Percentiles rank a stretch among this genome's conserved stretches.
phyloP scores from a whole-genome alignment of 768 basidiomycete genomes.

The Clathrus columnatus region DNA sequence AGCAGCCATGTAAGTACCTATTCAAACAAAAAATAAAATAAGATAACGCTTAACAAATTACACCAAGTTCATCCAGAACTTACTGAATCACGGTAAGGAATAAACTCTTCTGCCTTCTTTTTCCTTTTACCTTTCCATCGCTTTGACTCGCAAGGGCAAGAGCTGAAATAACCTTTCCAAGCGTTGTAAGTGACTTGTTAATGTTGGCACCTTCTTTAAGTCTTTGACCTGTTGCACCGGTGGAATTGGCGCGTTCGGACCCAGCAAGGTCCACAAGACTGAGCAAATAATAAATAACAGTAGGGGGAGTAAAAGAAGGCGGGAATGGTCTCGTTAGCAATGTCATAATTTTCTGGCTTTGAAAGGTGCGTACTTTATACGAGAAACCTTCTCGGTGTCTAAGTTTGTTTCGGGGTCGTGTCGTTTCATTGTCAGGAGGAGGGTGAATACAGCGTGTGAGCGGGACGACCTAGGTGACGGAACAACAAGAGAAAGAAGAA shows the following conservation, averaged over 20 bases:
- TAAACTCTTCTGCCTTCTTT: constrained; percentile 83
- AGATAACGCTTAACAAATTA: not conserved
- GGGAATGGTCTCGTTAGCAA: not conserved
- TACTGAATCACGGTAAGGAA: constrained; percentile 97
- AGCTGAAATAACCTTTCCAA: constrained; percentile 94
- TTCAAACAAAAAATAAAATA: not conserved
- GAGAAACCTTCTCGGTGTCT: constrained; percentile 97
- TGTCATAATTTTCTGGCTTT: not conserved
- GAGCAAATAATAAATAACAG: constrained; percentile 5
- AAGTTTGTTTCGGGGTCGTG: constrained; percentile 79
- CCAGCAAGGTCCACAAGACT: constrained; percentile 95
- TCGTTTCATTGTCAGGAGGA: constrained; percentile 86
- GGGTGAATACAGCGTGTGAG: constrained; percentile 96
- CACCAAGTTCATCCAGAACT: constrained; percentile 26
- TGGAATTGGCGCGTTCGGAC: constrained; percentile 94
- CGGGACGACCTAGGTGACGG: constrained; percentile 69
- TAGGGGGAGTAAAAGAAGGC: too few species aligned
- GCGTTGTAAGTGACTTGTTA: constrained; percentile 95
- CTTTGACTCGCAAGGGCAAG: constrained; percentile 65
- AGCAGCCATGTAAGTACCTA: constrained; percentile 96
- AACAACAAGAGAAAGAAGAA: not conserved
- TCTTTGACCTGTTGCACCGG: constrained; percentile 92
- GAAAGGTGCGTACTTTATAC: constrained; percentile 60
- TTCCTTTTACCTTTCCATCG: constrained; percentile 49
- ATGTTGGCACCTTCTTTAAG: constrained; percentile 98